Evolutionary conservation across 164 flowering plant genomes (phyloP), one percentile per base, ranked within the genome.

Genomic region (Annona squamosa): DNA sequence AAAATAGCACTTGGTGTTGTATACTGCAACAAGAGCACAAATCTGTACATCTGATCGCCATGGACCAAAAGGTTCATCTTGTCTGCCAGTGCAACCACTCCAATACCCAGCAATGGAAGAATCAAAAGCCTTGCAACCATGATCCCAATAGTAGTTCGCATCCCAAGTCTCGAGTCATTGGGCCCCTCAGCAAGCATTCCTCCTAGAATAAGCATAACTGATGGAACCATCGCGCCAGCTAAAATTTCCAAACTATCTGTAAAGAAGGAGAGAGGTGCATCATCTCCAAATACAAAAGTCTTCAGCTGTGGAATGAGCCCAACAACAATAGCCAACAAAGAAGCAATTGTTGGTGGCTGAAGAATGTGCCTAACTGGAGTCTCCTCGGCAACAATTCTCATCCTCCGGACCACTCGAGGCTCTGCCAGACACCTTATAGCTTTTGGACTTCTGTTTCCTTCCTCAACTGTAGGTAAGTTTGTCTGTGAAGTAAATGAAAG

Each of bases 331-430:
- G 97, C 98, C 56, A 92, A 80, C 5, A 94, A 79, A 61, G 94
- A 92, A 46, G 98, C 96, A 47, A 94, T 78, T 1, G 91, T 94
- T 18, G 98, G 97, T 37, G 98, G 98, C 77, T 91, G 97, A 68
- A 94, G 93, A 6, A 92, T 87, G 80, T 88, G 91, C 17, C 68
- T 76, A 0, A 92, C 74, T 46, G 95, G 97, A 56, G 98, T 94
- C 75, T 86, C 86, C 78, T 92, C 92, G 4, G 95, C 98, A 6
- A 92, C 95, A 52, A 85, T 81, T 76, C 97, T 85, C 5, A 94
- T 87, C 78, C 67, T 89, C 67, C 93, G 84, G 10, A 94, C 91
- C 70, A 92, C 79, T 75, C 82, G 86, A 0, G 97, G 92, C 78
- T 85, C 97, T 1, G 93, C 93, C 77, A 92, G 79, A 77, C 98